Percentiles rank a stretch among this genome's conserved stretches.
phyloP scores from a whole-genome alignment of 2,329 filamentous ascomycete species.

The Fusarium gaditjirri region DNA sequence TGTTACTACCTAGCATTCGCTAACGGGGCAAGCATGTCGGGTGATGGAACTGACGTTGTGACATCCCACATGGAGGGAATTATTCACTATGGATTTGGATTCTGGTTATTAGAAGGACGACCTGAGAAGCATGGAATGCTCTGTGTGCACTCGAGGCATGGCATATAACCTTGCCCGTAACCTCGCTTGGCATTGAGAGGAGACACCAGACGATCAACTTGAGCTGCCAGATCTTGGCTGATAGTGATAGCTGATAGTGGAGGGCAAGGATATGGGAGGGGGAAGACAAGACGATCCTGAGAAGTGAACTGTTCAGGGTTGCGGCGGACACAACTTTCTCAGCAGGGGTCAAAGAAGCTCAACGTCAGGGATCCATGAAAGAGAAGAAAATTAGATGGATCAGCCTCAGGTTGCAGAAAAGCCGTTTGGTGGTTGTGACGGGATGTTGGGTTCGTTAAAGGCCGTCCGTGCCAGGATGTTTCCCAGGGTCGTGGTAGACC shows the following conservation, averaged over 20 bases:
- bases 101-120: neutral
- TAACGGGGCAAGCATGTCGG: conserved; percentile 35
- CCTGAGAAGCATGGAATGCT: neutral
- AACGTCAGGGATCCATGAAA: conserved; percentile 10
- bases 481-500: conserved; percentile 11
- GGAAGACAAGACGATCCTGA: conserved; percentile 20
- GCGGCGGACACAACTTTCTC: conserved; percentile 11
- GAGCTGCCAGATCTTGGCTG: conserved; percentile 29
- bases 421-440: conserved; percentile 2
- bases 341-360: conserved; percentile 14
- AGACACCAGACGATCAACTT: conserved; percentile 38
- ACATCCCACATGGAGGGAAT: conserved; percentile 28
- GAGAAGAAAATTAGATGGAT: conserved; percentile 11
- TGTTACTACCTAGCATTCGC: conserved; percentile 28
- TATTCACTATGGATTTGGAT: neutral
- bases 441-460: neutral
- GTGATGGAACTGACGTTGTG: conserved; percentile 35
- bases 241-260: conserved; percentile 19
- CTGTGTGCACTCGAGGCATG: neutral
- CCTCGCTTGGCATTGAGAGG: conserved; percentile 2
- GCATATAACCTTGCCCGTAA: neutral
- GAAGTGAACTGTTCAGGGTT: conserved; percentile 28
- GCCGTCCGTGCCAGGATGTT: conserved; percentile 14
- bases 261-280: conserved; percentile 19
- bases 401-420: neutral